Percentiles rank a stretch among this genome's conserved stretches.
Evolutionary conservation across 345 rosid genomes (phyloP).

Genomic region (Bretschneidera sinensis): DNA sequence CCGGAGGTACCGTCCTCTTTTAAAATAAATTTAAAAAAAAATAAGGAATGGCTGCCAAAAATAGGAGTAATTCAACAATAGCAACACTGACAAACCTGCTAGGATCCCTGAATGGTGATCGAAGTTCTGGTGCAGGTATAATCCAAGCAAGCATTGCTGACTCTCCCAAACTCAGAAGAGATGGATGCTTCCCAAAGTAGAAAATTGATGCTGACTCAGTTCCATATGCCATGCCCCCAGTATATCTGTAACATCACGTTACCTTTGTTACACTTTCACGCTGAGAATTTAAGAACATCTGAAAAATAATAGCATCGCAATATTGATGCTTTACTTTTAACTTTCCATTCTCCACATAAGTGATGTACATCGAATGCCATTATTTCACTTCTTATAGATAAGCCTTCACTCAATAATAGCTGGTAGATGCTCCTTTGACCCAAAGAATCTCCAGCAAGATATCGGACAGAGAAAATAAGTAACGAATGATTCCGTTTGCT

Average conservation of each 20-base stretch:
- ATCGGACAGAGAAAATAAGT: too few relatives aligned
- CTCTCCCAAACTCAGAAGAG: slow-evolving; percentile 27
- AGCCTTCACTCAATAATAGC: too few relatives aligned
- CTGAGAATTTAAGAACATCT: background rate
- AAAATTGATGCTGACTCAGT: slow-evolving; percentile 26
- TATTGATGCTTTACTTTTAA: background rate
- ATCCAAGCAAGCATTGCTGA: slow-evolving; percentile 28
- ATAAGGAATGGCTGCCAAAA: too few relatives aligned
- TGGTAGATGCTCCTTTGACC: too few relatives aligned
- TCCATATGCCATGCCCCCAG: slow-evolving; percentile 32
- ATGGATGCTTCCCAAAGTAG: slow-evolving; percentile 30
- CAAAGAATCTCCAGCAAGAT: too few relatives aligned
- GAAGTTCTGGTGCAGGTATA: slow-evolving; percentile 28
- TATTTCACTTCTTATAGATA: too few relatives aligned
- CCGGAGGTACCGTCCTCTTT: too few relatives aligned
- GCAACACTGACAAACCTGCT: slow-evolving; percentile 17
- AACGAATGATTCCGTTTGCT: too few relatives aligned
- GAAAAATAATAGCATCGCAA: background rate
- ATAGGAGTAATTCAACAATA: too few relatives aligned
- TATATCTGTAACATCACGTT: slow-evolving; percentile 19
- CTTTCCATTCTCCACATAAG: too few relatives aligned
- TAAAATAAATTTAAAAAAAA: too few relatives aligned
- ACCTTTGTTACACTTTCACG: background rate
- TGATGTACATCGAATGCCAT: too few relatives aligned
- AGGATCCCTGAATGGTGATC: slow-evolving; percentile 23